Conservation (phyloP, 2,329 filamentous ascomycete species). For the Verticillium albo-atrum region DNA sequence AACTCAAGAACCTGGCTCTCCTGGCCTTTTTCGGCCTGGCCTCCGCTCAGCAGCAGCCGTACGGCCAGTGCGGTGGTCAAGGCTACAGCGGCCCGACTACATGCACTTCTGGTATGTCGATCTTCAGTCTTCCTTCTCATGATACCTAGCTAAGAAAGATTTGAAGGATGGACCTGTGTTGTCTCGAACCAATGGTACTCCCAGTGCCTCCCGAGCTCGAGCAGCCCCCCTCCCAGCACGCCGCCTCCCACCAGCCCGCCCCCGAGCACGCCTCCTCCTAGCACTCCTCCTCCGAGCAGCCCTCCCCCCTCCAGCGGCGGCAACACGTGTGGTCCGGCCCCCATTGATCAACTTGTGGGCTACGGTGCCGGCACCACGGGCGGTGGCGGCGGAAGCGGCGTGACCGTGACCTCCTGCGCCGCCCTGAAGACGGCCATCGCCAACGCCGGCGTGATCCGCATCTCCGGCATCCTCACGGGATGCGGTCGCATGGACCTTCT, state of each 20-base stretch:
- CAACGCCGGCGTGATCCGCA: slow-evolving; percentile 36
- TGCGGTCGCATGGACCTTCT: slow-evolving; percentile 37
- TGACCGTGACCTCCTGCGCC: slow-evolving; percentile 39
- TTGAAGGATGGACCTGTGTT: slow-evolving; percentile 15
- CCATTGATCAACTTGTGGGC: slow-evolving; percentile 22
- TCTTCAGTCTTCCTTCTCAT: slow-evolving; percentile 10
- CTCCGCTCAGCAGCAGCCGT: slow-evolving; percentile 14
- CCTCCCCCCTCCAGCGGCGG: slow-evolving; percentile 1
- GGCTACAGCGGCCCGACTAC: slow-evolving; percentile 13
- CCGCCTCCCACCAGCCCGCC: neutral
- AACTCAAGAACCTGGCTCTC: neutral
- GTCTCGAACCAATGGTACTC: slow-evolving; percentile 22
- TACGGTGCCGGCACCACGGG: slow-evolving; percentile 36
- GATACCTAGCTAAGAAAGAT: neutral
- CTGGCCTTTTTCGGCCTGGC: neutral
- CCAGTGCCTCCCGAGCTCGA: slow-evolving; percentile 14
- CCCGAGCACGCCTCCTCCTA: neutral
- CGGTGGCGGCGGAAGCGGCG: slow-evolving; percentile 36
- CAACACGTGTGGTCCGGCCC: slow-evolving; percentile 11
- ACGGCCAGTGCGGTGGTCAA: slow-evolving; percentile 28
- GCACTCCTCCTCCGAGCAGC: neutral
- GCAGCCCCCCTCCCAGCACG: neutral
- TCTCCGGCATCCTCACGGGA: slow-evolving; percentile 38
- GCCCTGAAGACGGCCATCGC: slow-evolving; percentile 31
- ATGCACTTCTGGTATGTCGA: slow-evolving; percentile 12